These are phyloP conservation scores for Wilcoxina mikolae DNA, from an alignment of 495 filamentous ascomycete genomes.

Conservation along the genomic window DNA sequence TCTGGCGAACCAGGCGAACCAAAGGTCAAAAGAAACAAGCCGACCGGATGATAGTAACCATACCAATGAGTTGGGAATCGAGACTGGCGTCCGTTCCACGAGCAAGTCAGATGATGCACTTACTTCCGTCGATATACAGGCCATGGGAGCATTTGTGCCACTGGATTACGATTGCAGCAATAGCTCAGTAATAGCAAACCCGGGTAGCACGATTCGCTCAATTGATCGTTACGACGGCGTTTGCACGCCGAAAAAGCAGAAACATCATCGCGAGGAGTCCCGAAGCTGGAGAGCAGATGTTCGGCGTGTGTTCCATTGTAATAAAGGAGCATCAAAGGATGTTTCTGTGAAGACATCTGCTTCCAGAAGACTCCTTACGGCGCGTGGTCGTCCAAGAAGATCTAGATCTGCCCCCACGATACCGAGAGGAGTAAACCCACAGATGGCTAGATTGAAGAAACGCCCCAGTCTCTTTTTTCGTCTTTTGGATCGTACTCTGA, in stretches of 20 bases:
- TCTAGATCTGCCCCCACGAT: not conserved
- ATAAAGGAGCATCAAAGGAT: not conserved
- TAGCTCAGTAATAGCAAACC: not conserved
- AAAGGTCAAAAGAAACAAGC: not conserved
- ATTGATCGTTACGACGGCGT: not conserved
- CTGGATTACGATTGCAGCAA: not conserved
- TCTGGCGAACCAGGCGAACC: not conserved
- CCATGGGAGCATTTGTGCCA: not conserved
- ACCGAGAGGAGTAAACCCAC: not conserved
- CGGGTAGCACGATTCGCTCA: not conserved
- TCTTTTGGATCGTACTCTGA: not conserved
- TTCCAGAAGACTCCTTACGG: not conserved
- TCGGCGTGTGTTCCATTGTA: not conserved
- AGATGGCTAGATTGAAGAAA: not conserved
- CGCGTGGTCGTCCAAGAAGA: not conserved
- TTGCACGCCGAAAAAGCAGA: not conserved
- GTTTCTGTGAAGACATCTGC: not conserved
- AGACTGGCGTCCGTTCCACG: not conserved
- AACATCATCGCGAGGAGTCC: not conserved
- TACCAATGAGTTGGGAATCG: not conserved
- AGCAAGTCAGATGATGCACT: not conserved
- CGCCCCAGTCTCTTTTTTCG: slow-evolving; percentile 1
- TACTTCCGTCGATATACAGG: not conserved
- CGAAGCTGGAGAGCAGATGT: not conserved
- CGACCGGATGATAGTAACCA: not conserved